These are phyloP conservation scores for Coniochaeta prunicola DNA, from an alignment of 2,329 filamentous ascomycete species.

Conservation along the genomic window DNA sequence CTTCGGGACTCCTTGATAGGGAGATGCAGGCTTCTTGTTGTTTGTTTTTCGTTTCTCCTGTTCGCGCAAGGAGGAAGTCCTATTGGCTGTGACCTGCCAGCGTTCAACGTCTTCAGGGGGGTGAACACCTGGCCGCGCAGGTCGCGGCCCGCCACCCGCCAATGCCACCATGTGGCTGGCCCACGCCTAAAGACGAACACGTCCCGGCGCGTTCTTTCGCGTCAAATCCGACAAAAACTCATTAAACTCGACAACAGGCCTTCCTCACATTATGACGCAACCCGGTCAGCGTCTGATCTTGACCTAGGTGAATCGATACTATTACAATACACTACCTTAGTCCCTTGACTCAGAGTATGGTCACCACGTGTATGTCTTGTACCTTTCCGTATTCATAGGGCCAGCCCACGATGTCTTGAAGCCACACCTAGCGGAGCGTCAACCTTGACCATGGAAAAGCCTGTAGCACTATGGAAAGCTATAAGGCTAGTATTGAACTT, in stretches of 20 bases:
- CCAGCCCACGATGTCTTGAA: too few relatives aligned
- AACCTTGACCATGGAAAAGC: too few relatives aligned
- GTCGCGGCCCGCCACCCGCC: too few relatives aligned
- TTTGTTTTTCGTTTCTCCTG: neutral
- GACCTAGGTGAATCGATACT: neutral
- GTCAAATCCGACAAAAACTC: neutral
- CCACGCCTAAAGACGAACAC: neutral
- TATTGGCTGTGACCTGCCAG: neutral
- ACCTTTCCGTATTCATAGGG: too few relatives aligned
- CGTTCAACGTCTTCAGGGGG: neutral
- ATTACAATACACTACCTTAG: too few relatives aligned
- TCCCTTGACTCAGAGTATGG: too few relatives aligned
- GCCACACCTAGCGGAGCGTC: too few relatives aligned
- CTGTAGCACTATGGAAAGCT: too few relatives aligned
- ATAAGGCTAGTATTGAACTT: too few relatives aligned
- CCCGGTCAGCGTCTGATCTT: too few relatives aligned
- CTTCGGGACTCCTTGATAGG: neutral
- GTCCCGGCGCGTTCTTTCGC: conserved; percentile 1
- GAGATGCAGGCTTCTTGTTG: neutral
- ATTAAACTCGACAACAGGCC: neutral
- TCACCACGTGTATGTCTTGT: too few relatives aligned
- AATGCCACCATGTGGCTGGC: neutral
- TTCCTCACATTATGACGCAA: neutral
- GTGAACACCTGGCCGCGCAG: neutral
- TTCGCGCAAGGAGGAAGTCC: neutral